Base-by-base conservation (phyloP, 2,329 filamentous ascomycete genomes). In the Sarocladiaceae sp. region DNA sequence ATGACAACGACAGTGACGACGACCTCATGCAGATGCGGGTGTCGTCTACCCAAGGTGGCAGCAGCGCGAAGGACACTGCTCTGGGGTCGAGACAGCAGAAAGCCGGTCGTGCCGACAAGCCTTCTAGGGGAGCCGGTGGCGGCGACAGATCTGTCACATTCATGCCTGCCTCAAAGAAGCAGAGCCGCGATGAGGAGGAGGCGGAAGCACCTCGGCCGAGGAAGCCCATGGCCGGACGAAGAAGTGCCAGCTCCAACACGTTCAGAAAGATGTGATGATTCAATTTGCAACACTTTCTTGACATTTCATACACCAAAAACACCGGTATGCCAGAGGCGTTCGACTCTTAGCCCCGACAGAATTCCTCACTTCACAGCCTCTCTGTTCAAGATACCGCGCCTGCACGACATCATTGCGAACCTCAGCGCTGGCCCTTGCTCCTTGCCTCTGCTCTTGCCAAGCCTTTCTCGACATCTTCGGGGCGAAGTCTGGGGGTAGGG, bases 201-300 rank as follows among this genome's bases (percentile, higher is more conserved):
- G 56, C 59, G 33, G 47, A 47, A 20, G 48, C 48, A n/a, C 53
- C 53, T 26, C 51, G 53, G 16, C 53, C 58, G 20, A 59, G 59
- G 33, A 66, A 61, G 51, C 59, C 58, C 23, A 47, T 44, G 35
- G 67, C 67, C 45, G 59, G 60, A 45, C 77, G 85, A 55, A 70
- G 85, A 55, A 89, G 83, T 62, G 86, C 86, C 42, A 88, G 84
- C 63, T 76, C 74, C 43, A 90, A 91, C 64, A 81, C 81, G 32
- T 86, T 89, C 61, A 76, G 83, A 60, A 75, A 72, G 57, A 73
- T 87, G 70, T 83, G 67, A 61, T 7, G 4, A 18, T 7, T 6
- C 37, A 40, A 29, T 13, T 16, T 23, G 23, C 37, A 18, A 29
- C 4, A 47, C 54, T 50, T 53, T 52, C 47, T 50, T 55, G 57